These are phyloP conservation scores for Chrysoporthe austroafricana DNA, from an alignment of 2,329 filamentous ascomycete genomes.

Conservation along the genomic window DNA sequence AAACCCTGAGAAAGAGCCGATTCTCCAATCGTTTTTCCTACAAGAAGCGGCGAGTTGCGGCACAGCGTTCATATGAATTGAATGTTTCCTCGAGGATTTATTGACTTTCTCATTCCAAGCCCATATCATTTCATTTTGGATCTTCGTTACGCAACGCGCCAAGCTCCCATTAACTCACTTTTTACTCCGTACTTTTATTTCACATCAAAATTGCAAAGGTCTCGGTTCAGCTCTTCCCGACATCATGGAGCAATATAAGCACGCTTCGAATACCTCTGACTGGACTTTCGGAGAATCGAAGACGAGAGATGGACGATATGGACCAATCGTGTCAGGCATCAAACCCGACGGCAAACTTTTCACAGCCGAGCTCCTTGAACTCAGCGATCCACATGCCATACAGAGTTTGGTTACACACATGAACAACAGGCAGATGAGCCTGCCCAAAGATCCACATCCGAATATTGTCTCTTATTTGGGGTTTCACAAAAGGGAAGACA, in stretches of 20 bases:
- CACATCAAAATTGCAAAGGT: background rate
- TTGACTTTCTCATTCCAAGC: background rate
- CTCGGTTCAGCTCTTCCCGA: background rate
- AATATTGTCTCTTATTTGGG: slow-evolving; percentile 2
- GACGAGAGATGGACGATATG: slow-evolving; percentile 10
- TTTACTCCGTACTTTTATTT: background rate
- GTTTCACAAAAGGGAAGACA: background rate
- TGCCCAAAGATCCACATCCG: slow-evolving; percentile 1
- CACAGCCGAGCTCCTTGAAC: slow-evolving; percentile 1
- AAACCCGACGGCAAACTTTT: slow-evolving; percentile 1
- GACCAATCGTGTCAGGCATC: background rate
- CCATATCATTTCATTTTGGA: background rate
- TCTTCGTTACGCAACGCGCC: background rate
- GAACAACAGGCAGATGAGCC: slow-evolving; percentile 4
- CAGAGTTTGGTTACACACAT: background rate
- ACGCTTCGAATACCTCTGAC: background rate
- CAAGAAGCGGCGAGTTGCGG: background rate
- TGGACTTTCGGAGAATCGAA: slow-evolving; percentile 1
- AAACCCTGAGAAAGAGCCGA: background rate
- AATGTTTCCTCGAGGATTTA: background rate
- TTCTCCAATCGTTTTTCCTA: background rate
- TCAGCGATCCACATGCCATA: background rate
- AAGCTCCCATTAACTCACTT: background rate
- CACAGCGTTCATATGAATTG: background rate
- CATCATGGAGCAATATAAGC: background rate